Conservation (phyloP, 805 yeast species). For the Blastobotrys muscicola region DNA sequence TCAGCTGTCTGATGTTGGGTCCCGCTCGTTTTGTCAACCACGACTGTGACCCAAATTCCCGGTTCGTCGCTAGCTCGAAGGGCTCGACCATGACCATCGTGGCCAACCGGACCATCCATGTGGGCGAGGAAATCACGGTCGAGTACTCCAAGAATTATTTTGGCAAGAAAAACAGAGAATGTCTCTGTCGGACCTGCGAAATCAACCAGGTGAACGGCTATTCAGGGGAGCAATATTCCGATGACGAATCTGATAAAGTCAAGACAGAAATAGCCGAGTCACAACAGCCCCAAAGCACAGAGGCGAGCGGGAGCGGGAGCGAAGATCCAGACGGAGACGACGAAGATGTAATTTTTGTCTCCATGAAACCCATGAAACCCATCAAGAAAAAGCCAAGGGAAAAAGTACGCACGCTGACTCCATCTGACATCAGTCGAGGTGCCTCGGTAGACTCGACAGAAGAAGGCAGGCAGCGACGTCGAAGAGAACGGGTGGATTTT, state of each 20-base stretch:
- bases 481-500: no score
- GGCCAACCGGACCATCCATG: constrained; percentile 28
- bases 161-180: constrained; percentile 34
- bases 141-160: constrained; percentile 35
- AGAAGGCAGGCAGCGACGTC: no score
- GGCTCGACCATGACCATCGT: constrained; percentile 27
- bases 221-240: neutral
- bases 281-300: no score
- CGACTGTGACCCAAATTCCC: constrained; percentile 37
- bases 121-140: constrained; percentile 42
- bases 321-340: no score
- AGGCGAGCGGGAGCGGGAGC: no score
- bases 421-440: no score
- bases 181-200: constrained; percentile 39
- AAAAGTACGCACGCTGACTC: no score
- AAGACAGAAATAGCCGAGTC: no score
- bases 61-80: constrained; percentile 23
- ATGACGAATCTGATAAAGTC: neutral
- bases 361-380: no score
- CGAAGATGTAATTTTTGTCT: no score
- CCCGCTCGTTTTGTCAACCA: constrained; percentile 42
- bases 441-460: no score
- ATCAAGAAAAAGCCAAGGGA: no score
- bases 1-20: constrained; percentile 36
- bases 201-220: constrained; percentile 21